Percentiles rank a stretch among this genome's conserved stretches.
These are phyloP conservation scores for Agarophyton chilense DNA, from an alignment of 23 red algal species.

Conservation along the genomic window DNA sequence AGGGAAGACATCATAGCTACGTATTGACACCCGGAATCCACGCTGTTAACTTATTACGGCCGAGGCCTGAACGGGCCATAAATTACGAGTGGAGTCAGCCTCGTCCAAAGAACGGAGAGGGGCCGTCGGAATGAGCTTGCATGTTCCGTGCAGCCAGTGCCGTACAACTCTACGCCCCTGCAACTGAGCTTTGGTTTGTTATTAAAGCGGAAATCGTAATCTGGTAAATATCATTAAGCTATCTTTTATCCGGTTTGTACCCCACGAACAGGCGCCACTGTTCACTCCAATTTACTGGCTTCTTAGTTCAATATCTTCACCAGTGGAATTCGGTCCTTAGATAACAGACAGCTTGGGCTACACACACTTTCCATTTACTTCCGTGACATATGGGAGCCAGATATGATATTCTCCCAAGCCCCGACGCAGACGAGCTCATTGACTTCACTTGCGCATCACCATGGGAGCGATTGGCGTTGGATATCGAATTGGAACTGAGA, in stretches of 20 bases:
- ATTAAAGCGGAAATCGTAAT: background rate
- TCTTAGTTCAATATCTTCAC: background rate
- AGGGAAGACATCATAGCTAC: background rate
- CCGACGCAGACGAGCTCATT: slow-evolving; percentile 45
- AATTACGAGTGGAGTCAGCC: background rate
- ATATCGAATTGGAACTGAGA: slow-evolving; percentile 60
- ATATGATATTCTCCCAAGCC: slow-evolving; percentile 44
- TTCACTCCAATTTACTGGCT: background rate
- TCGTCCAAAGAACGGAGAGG: background rate
- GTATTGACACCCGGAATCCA: background rate
- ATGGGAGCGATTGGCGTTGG: slow-evolving; percentile 66
- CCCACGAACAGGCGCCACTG: background rate
- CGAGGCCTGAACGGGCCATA: background rate
- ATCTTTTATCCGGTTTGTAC: background rate
- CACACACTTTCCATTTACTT: background rate
- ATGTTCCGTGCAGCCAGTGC: background rate
- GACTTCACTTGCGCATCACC: slow-evolving; percentile 66
- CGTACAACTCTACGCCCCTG: background rate
- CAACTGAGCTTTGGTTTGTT: background rate
- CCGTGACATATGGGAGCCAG: background rate
- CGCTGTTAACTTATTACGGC: background rate
- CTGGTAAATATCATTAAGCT: too few relatives aligned
- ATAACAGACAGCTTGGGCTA: background rate
- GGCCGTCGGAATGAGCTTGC: background rate
- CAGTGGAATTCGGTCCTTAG: background rate